Evolutionary conservation across 2,329 filamentous ascomycete genomes (phyloP).

Genomic region (Hypoxylon sp.): DNA sequence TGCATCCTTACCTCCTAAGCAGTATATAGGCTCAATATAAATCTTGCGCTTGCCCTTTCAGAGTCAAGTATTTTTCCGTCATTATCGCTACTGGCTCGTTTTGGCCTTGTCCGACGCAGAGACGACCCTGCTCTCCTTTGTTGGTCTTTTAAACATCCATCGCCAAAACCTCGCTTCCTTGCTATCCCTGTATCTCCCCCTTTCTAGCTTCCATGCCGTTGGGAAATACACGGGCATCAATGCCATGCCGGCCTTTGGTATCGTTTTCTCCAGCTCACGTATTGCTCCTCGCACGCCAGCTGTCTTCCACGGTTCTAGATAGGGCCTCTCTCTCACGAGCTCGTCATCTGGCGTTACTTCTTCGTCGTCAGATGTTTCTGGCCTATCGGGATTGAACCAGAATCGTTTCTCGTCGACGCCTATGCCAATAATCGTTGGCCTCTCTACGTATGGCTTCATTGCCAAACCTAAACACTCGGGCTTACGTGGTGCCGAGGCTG

Average conservation of each 20-base stretch:
- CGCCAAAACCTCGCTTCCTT: not conserved
- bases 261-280: not conserved
- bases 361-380: not conserved
- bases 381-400: not conserved
- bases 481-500: slow-evolving; percentile 17
- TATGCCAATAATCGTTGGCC: slow-evolving; percentile 3
- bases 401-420: not conserved
- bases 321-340: not conserved
- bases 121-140: too few species aligned
- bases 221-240: not conserved
- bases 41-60: too few species aligned
- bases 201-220: not conserved
- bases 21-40: too few species aligned
- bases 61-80: too few species aligned
- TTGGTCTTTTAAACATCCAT: not conserved
- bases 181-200: not conserved
- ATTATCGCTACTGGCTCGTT: too few species aligned
- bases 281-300: not conserved
- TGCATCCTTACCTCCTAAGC: too few species aligned
- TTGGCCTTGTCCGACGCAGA: too few species aligned
- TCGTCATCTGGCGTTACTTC: not conserved
- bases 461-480: not conserved
- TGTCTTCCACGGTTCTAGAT: not conserved
- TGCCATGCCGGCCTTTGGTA: not conserved
- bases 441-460: not conserved